Evolutionary conservation across 495 filamentous ascomycete species (phyloP), one percentile per base, ranked within the genome.

Genomic region (Halenospora varia): DNA sequence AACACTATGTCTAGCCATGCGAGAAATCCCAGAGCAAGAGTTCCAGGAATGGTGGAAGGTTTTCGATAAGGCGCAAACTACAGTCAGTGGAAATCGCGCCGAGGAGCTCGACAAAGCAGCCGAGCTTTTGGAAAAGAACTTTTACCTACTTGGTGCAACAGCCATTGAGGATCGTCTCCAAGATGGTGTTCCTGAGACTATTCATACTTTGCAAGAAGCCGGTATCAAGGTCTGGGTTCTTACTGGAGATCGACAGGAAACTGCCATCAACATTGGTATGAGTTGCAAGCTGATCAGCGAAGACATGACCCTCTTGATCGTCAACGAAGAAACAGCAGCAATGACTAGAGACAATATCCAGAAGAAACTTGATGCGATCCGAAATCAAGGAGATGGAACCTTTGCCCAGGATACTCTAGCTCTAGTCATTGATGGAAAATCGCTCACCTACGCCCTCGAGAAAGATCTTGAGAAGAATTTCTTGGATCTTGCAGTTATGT

Each of bases 201-300:
- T 99, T 60, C 91, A 97, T 71, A 97, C 93, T 0, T 81, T 99
- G 10, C 95, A 99, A 68, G 88, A 90, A 55, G 95, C 95, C 19
- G 94, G 94, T 25, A 97, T 99, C 72, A 99, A 99, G 74, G 85
- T 99, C 46, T 99, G 95, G 94, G 95, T 99, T 19, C 73, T 99
- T 69, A 99, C 95, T 40, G 95, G 95, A 65, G 95, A 99, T 76
- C 81, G 95, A 66, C 95, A 99, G 69, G 95, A 99, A 69, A 99
- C 95, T 48, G 95, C 95, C 49, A 99, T 99, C 76, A 99, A 99
- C 67, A 99, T 99, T 65, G 95, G 95, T 56, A 99, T 99, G 95
- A 96, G 90, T 66, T 99, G 95, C 73, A 97, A 97, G 75, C 80
- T 99, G 22, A 91, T 99, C 46, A 96, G 91, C 48, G 95, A 99